A percentile compares a stretch with the other conserved stretches of the same genome.
phyloP scores from a whole-genome alignment of 169 alveolate species.

The Plasmodium blacklocki region DNA sequence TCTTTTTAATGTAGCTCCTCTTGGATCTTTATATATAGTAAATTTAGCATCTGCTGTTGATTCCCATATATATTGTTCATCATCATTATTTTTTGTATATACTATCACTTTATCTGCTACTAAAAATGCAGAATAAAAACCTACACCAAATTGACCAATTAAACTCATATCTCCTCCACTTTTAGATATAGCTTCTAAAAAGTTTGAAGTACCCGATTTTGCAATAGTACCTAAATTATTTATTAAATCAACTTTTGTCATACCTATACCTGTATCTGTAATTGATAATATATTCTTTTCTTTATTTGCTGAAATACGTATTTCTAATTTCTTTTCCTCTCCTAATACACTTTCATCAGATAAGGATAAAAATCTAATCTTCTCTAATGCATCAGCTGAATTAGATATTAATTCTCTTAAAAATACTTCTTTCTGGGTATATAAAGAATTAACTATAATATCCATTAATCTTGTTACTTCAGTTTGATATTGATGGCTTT shows the following conservation, averaged over 20 bases:
- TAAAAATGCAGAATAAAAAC: constrained; percentile 99
- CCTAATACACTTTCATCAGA: constrained; percentile 80
- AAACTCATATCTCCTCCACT: constrained; percentile 96
- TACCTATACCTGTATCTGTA: constrained; percentile 99
- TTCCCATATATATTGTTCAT: constrained; percentile 98
- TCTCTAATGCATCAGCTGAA: constrained; percentile 99
- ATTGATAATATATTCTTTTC: constrained; percentile 95
- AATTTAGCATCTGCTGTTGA: constrained; percentile 97
- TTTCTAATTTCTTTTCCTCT: constrained; percentile 91
- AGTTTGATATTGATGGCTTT: constrained; percentile 92
- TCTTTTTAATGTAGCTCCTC: constrained; percentile 97
- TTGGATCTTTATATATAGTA: constrained; percentile 95
- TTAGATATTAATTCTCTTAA: constrained; percentile 98
- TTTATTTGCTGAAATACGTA: constrained; percentile 93
- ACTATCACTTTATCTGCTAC: constrained; percentile 99
- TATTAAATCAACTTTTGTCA: constrained; percentile 98
- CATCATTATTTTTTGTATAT: constrained; percentile 93
- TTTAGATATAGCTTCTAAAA: constrained; percentile 97
- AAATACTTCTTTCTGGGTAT: constrained; percentile 98
- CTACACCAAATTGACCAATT: constrained; percentile 99
- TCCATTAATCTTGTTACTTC: constrained; percentile 99
- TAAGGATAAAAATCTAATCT: constrained; percentile 88
- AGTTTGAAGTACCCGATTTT: constrained; percentile 99
- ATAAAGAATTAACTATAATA: constrained; percentile 98
- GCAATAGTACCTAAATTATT: constrained; percentile 99